A percentile compares a stretch with the other conserved stretches of the same genome.
Evolutionary conservation across 116 monocot genomes (phyloP).

Genomic region (Dioscorea cayenensis): DNA sequence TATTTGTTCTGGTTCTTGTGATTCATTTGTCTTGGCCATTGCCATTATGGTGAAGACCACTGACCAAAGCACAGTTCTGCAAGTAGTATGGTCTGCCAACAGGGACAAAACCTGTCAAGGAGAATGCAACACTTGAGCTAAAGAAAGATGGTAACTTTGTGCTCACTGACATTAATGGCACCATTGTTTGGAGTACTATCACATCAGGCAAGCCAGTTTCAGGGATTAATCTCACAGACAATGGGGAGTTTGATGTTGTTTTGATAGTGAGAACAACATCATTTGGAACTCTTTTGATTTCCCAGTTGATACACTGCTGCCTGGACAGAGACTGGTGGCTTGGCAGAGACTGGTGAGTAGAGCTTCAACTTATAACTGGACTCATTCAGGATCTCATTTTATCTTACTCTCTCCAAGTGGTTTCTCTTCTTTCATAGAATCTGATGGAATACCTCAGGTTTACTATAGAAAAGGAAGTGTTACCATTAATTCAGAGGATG

Average conservation of each 20-base stretch:
- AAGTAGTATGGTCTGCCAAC: constrained; percentile 4
- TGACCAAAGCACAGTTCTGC: background rate
- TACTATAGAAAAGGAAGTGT: background rate
- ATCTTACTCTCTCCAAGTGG: background rate
- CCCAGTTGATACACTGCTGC: background rate
- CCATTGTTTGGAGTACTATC: background rate
- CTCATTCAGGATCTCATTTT: background rate
- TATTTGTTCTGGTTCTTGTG: too few species aligned
- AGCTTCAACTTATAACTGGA: background rate
- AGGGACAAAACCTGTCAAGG: background rate
- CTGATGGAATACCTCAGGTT: background rate
- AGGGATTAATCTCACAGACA: background rate
- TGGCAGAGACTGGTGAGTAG: background rate
- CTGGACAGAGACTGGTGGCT: background rate
- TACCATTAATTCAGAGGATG: background rate
- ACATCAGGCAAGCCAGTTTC: background rate
- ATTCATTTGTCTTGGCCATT: too few species aligned
- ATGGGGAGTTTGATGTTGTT: constrained; percentile 1
- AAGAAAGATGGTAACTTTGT: background rate
- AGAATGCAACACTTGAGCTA: background rate
- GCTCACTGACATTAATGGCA: background rate
- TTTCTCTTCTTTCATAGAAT: background rate
- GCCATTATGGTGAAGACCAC: background rate
- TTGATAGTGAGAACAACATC: background rate
- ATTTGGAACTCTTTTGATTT: constrained; percentile 7